A percentile compares a stretch with the other conserved stretches of the same genome.
Evolutionary conservation across 2,329 filamentous ascomycete species (phyloP).

Genomic region (Aspergillus fumigatiaffinis): DNA sequence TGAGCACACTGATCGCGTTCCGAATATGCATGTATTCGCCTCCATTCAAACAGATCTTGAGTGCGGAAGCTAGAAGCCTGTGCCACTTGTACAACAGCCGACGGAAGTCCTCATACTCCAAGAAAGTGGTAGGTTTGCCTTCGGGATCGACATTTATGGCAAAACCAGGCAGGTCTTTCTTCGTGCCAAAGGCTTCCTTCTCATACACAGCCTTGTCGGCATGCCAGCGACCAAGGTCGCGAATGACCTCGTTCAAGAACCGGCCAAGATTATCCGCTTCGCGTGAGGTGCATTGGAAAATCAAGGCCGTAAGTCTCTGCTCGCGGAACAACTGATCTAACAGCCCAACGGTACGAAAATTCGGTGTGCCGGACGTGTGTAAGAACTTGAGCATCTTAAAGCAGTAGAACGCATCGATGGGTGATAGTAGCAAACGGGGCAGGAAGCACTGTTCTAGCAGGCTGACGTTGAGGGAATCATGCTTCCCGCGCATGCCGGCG

Average conservation of each 20-base stretch:
- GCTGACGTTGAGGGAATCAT: constrained; percentile 66
- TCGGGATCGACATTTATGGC: constrained; percentile 67
- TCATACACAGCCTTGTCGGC: constrained; percentile 71
- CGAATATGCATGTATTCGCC: constrained; percentile 97
- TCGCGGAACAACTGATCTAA: constrained; percentile 81
- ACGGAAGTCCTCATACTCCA: constrained; percentile 83
- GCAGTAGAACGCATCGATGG: constrained; percentile 82
- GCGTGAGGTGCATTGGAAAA: constrained; percentile 84
- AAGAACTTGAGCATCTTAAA: constrained; percentile 84
- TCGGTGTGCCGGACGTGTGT: constrained; percentile 76
- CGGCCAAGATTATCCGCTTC: constrained; percentile 92
- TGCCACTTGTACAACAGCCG: constrained; percentile 89
- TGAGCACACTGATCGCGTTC: constrained; percentile 88
- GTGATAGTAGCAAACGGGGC: constrained; percentile 79
- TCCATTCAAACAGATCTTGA: constrained; percentile 76
- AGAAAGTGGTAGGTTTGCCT: constrained; percentile 65
- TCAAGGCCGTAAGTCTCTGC: constrained; percentile 73
- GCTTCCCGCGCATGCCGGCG: constrained; percentile 57
- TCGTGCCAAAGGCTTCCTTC: constrained; percentile 69
- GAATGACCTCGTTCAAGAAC: constrained; percentile 77
- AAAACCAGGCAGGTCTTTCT: constrained; percentile 70
- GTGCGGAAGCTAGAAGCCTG: constrained; percentile 69
- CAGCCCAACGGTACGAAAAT: constrained; percentile 80
- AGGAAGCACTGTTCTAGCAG: constrained; percentile 88
- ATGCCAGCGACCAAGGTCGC: constrained; percentile 82